Evolutionary conservation across 352 stramenopile genomes (phyloP).

Genomic region (Phytophthora pinifolia): DNA sequence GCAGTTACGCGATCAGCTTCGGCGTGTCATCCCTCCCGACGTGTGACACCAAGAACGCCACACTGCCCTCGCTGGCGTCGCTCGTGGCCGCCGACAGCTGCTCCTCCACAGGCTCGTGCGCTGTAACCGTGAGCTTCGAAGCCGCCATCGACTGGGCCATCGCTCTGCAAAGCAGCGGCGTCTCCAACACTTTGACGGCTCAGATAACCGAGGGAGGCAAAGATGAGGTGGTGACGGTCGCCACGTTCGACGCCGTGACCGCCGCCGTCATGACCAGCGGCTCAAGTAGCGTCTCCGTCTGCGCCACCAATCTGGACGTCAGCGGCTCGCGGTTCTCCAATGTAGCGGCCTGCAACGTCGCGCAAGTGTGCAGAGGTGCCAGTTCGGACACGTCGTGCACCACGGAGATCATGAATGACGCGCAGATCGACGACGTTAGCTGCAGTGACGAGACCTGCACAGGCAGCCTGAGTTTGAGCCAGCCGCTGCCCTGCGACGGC

Average conservation of each 20-base stretch:
- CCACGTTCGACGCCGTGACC: conserved; percentile 35
- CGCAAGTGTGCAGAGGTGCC: conserved; percentile 54
- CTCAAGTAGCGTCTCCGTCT: conserved; percentile 43
- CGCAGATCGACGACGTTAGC: conserved; percentile 39
- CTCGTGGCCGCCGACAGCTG: conserved; percentile 41
- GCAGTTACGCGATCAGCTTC: conserved; percentile 45
- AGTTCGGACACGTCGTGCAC: conserved; percentile 46
- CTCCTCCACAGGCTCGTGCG: conserved; percentile 38
- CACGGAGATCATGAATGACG: conserved; percentile 33
- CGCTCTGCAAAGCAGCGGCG: conserved; percentile 41
- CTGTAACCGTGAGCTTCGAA: conserved; percentile 54
- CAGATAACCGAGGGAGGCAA: conserved; percentile 40
- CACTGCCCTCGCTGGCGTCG: conserved; percentile 41
- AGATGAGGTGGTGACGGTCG: conserved; percentile 51
- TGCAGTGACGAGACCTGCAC: conserved; percentile 51
- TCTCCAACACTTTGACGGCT: conserved; percentile 51
- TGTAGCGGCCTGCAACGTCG: conserved; percentile 55
- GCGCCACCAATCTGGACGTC: conserved; percentile 42
- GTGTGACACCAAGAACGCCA: conserved; percentile 46
- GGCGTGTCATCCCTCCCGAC: conserved; percentile 38
- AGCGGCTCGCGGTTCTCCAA: conserved; percentile 55
- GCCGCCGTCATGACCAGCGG: conserved; percentile 35
- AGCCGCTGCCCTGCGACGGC: conserved; percentile 51
- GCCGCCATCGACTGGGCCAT: conserved; percentile 67
- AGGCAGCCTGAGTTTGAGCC: conserved; percentile 45